Base-by-base conservation (phyloP, 1,284 basidiomycete genomes). In the Microbotryum saponariae region DNA sequence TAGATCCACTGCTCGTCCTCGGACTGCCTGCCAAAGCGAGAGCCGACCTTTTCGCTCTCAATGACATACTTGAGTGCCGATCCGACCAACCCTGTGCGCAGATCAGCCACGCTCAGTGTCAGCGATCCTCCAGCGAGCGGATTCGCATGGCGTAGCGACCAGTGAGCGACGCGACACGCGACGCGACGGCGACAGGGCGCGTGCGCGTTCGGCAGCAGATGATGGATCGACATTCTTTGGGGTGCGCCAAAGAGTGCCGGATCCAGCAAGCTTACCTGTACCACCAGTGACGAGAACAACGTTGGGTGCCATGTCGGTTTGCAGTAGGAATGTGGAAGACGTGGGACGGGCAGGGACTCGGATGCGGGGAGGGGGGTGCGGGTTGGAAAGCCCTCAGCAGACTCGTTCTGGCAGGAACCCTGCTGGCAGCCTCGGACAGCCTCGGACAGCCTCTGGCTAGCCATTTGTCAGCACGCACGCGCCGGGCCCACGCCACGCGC, bases 1-100 rank as follows among this genome's bases (percentile, higher is more conserved):
- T 91, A 94, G 59, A 92, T 80, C 91, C 91, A 94, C 44, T 81
- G 82, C 77, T 94, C 90, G 56, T 83, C 85, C 18, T 81, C 77
- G 10, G 54, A 51, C 53, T 77, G 78, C 74, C 83, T 87, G 47
- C 87, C 90, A 74, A 87, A 91, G 54, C 83, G 79, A 63, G 87
- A 88, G 25, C 85, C 85, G 57, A 81, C 79, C 0, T 85, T 83
- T 72, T 93, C 89, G 12, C 81, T 84, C 51, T 88, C 82, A 74
- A 92, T 84, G 47, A 91, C 77, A 69, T 87, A 79, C 71, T 87
- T 77, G 70, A 94, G 86, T 27, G 85, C 91, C 67, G 82, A 81
- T 27, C 91, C 91, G 31, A 93, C 89, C 61, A 94, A 84, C 29
- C 91, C 91, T 65, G 84, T 82, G 37, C 14, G 16, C 37, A 42